phyloP scores from a whole-genome alignment of 352 stramenopile species.

The Globisporangium iwayamae region DNA sequence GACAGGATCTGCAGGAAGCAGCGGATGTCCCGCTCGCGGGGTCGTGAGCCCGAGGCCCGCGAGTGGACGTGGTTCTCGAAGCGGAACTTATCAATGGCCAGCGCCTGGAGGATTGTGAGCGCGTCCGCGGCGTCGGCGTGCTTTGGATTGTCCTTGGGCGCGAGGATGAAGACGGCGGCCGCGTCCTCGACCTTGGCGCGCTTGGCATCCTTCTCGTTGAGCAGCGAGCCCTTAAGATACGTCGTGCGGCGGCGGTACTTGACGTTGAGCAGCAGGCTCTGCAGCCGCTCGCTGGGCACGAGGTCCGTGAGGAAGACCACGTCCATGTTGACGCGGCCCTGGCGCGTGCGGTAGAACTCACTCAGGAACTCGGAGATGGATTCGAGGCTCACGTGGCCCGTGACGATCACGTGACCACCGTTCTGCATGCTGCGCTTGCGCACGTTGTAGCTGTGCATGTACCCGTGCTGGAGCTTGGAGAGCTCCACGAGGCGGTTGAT shows the following conservation, averaged over 20 bases:
- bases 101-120: constrained; percentile 48
- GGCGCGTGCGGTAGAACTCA: constrained; percentile 56
- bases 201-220: constrained; percentile 47
- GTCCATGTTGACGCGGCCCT: constrained; percentile 61
- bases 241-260: constrained; percentile 42
- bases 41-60: constrained; percentile 1
- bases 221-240: constrained; percentile 52
- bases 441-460: constrained; percentile 51
- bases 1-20: constrained; percentile 60
- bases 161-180: constrained; percentile 57
- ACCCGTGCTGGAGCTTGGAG: constrained; percentile 38
- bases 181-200: constrained; percentile 40
- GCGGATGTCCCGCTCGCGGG: constrained; percentile 23
- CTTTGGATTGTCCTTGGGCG: constrained; percentile 37
- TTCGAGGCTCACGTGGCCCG: constrained; percentile 40
- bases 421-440: constrained; percentile 33
- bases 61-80: constrained; percentile 30
- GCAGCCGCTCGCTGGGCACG: constrained; percentile 31
- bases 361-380: constrained; percentile 45
- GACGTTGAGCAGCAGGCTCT: constrained; percentile 38
- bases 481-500: constrained; percentile 51
- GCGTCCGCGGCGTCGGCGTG: constrained; percentile 42
- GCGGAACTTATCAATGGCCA: constrained; percentile 49
- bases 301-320: constrained; percentile 45
- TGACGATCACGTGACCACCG: constrained; percentile 52